Base-by-base conservation (phyloP, 2,329 filamentous ascomycete species). In the Cyclaneusma minus region DNA sequence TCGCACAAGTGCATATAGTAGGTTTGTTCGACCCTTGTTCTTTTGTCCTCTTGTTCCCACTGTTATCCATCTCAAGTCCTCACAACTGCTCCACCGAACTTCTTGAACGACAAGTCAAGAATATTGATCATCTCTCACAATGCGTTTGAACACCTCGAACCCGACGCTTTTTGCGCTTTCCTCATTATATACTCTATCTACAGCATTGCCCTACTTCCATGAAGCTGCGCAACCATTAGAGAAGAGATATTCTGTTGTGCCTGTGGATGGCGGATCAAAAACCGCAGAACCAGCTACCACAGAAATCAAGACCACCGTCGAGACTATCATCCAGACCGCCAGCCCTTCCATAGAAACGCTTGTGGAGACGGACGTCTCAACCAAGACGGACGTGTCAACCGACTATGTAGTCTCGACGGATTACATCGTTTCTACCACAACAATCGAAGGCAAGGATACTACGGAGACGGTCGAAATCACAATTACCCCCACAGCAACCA, bases 221-320 rank as follows among this genome's bases (percentile, higher is more conserved):
- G 24, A 27, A 19, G 33, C 32, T 21, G 2, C 22, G n/a, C 22
- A 29, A 10, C 23, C 23, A 5, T 19, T 34, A 3, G 30, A 37
- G 11, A 23, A 31, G 21, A 36, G 36, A 11, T 50, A 50, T 29
- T 47, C 47, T 7, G 45, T 50, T 24, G 44, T 50, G 9, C 29
- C 43, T 18, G 46, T 50, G n/a, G 44, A 49, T 38, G 47, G 47
- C 14, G 43, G 42, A 12, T 29, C 39, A 15, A 16, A 22, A 6
- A 28, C 33, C 15, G 21, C 33, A 18, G 24, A 27, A 22, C 13
- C 25, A 14, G 19, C 22, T 18, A 25, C 30, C 11, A 32, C 23
- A 17, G n/a, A n/a, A n/a, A n/a, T n/a, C n/a, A n/a, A n/a, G n/a
- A 41, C 42, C 19, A 31, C 41, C 13, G 13, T 42, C 15, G 25